Conservation (phyloP, 1,284 basidiomycete genomes). For the Puccinia polysora region DNA sequence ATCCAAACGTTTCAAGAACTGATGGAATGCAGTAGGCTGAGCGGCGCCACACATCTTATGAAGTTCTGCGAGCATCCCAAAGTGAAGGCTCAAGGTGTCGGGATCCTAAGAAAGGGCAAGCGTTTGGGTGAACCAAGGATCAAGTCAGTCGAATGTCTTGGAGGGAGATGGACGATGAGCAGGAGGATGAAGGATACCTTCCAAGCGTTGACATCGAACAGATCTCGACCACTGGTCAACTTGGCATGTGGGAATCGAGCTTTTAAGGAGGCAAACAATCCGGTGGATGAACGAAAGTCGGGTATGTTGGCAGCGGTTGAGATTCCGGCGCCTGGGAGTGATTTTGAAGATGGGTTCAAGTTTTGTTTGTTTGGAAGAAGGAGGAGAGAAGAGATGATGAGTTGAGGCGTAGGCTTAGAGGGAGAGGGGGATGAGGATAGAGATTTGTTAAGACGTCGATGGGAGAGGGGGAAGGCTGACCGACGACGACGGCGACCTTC, state of each 20-base stretch:
- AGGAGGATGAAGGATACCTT: conserved; percentile 7
- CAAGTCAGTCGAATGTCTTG: not conserved
- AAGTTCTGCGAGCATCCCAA: conserved; percentile 53
- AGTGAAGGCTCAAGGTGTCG: conserved; percentile 51
- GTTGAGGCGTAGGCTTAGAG: not conserved
- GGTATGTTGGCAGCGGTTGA: conserved; percentile 86
- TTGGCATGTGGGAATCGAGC: conserved; percentile 51
- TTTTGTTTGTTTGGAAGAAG: not conserved
- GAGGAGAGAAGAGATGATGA: not conserved
- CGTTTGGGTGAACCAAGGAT: not conserved
- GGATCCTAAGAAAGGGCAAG: conserved; percentile 46
- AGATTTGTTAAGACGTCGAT: too few relatives aligned
- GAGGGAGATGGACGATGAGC: too few relatives aligned
- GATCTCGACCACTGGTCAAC: conserved; percentile 40
- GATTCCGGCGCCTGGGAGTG: conserved; percentile 72
- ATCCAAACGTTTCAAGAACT: conserved; percentile 52
- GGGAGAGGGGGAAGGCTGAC: too few relatives aligned
- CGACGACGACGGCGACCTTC: too few relatives aligned
- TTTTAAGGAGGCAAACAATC: conserved; percentile 72
- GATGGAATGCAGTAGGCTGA: conserved; percentile 53
- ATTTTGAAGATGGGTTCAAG: conserved; percentile 4
- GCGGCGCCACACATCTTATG: conserved; percentile 52
- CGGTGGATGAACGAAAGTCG: conserved; percentile 79
- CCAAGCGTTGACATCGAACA: conserved; percentile 43
- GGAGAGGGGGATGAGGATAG: too few relatives aligned